Evolutionary conservation across 2,329 filamentous ascomycete genomes (phyloP).

Genomic region (Xenoacremonium recifei): DNA sequence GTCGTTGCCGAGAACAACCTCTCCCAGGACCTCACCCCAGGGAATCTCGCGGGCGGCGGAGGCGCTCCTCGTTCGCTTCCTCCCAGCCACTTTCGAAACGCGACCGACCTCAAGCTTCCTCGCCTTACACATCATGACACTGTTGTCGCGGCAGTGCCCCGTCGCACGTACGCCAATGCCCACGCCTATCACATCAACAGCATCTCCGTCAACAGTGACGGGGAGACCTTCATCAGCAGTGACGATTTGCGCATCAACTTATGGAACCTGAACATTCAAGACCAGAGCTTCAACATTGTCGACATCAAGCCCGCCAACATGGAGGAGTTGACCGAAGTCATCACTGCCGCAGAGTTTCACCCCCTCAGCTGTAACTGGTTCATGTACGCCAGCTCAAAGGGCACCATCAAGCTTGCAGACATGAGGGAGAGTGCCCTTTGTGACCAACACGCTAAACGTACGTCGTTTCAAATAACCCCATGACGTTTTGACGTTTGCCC

Average conservation of each 20-base stretch:
- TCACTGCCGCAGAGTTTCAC: slow-evolving; percentile 97
- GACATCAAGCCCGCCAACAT: slow-evolving; percentile 99
- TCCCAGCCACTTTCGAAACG: slow-evolving; percentile 73
- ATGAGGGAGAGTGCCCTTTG: slow-evolving; percentile 97
- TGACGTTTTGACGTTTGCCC: neutral
- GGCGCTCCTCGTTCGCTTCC: slow-evolving; percentile 69
- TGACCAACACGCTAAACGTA: slow-evolving; percentile 94
- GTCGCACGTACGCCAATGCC: slow-evolving; percentile 95
- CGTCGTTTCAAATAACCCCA: slow-evolving; percentile 8
- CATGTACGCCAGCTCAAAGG: slow-evolving; percentile 99
- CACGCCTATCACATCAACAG: slow-evolving; percentile 99
- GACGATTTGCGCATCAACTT: slow-evolving; percentile 97
- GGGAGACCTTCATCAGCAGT: slow-evolving; percentile 98
- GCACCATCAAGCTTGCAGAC: slow-evolving; percentile 96
- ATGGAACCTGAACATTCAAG: slow-evolving; percentile 99
- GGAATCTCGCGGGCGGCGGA: slow-evolving; percentile 69
- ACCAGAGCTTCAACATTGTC: slow-evolving; percentile 99
- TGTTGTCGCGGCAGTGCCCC: slow-evolving; percentile 92
- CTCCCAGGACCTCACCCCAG: slow-evolving; percentile 86
- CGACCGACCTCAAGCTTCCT: slow-evolving; percentile 85
- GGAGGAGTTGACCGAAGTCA: slow-evolving; percentile 98
- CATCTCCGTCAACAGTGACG: slow-evolving; percentile 99
- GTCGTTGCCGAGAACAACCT: slow-evolving; percentile 99
- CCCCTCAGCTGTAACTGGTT: slow-evolving; percentile 98
- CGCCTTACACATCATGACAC: slow-evolving; percentile 98